These are phyloP conservation scores for Pythium biforme DNA, from an alignment of 352 stramenopile species.

Conservation along the genomic window DNA sequence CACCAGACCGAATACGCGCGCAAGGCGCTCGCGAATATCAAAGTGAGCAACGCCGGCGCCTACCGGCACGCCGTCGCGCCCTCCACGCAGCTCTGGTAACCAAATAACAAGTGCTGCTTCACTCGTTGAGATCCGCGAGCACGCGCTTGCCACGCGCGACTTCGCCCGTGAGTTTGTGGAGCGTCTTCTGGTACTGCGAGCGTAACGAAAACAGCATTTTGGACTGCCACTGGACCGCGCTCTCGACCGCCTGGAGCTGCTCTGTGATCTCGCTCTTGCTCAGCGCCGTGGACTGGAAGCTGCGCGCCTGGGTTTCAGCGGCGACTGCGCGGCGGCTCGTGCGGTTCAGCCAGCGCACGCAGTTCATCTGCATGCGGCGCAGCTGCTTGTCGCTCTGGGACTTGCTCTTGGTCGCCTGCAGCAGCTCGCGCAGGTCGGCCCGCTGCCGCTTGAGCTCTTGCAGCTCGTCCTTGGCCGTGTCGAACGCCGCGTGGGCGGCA, in stretches of 20 bases:
- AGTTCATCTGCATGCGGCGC: slow-evolving; percentile 63
- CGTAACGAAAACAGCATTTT: slow-evolving; percentile 51
- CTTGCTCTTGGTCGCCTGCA: slow-evolving; percentile 45
- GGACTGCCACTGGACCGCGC: slow-evolving; percentile 35
- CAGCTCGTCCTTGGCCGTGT: slow-evolving; percentile 34
- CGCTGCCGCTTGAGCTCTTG: slow-evolving; percentile 51
- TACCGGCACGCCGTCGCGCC: slow-evolving; percentile 63
- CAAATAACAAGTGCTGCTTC: background rate
- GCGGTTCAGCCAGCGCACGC: slow-evolving; percentile 65
- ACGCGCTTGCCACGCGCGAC: slow-evolving; percentile 38
- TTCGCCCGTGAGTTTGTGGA: slow-evolving; percentile 45
- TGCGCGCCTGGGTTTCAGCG: slow-evolving; percentile 33
- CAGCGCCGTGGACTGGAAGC: slow-evolving; percentile 40
- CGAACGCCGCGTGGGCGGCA: slow-evolving; percentile 36
- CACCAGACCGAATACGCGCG: slow-evolving; percentile 63
- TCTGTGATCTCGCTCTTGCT: slow-evolving; percentile 49
- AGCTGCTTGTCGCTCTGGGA: slow-evolving; percentile 49
- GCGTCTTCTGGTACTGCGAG: slow-evolving; percentile 47
- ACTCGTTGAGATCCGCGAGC: slow-evolving; percentile 18
- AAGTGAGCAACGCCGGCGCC: slow-evolving; percentile 63
- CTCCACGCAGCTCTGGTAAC: slow-evolving; percentile 63
- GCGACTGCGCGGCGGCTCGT: slow-evolving; percentile 45
- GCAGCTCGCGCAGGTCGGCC: slow-evolving; percentile 44
- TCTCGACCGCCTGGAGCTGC: slow-evolving; percentile 43
- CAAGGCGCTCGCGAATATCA: slow-evolving; percentile 63